Percentiles rank a stretch among this genome's conserved stretches.
Evolutionary conservation across 169 alveolate species (phyloP).

Genomic region (Ichthyophthirius multifiliis): DNA sequence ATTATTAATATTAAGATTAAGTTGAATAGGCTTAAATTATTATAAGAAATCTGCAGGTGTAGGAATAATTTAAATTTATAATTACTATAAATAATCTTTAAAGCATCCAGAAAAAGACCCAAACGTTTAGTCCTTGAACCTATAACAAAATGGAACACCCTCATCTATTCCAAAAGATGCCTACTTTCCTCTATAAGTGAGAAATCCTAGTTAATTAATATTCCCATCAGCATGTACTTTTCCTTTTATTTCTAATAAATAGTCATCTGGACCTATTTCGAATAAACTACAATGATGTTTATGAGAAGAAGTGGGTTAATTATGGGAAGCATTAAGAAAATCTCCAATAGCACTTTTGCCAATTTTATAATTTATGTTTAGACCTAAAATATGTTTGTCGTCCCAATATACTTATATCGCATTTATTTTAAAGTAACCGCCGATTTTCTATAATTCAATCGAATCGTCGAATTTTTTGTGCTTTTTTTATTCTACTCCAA

Average conservation of each 20-base stretch:
- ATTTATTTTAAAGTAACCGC: neutral
- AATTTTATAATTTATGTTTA: neutral
- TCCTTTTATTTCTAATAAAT: slow-evolving; percentile 10
- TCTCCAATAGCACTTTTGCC: neutral
- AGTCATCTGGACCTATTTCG: slow-evolving; percentile 23
- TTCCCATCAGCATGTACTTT: neutral
- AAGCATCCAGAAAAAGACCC: slow-evolving; percentile 5
- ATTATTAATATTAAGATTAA: slow-evolving; percentile 8
- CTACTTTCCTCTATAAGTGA: slow-evolving; percentile 8
- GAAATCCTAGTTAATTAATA: neutral
- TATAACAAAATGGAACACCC: neutral
- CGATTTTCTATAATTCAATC: neutral
- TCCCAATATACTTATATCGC: neutral
- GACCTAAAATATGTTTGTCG: neutral
- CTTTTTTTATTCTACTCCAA: neutral
- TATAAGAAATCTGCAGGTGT: neutral
- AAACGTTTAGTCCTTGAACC: slow-evolving; percentile 2
- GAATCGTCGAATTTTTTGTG: neutral
- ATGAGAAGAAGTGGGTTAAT: neutral
- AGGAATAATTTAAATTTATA: neutral
- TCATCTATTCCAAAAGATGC: neutral
- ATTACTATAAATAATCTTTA: neutral
- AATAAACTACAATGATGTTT: neutral
- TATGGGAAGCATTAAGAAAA: neutral
- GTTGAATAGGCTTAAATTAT: slow-evolving; percentile 3